Conservation (phyloP, 1,139 yeast genomes). For the Hemisphaericaspora subhashii region DNA sequence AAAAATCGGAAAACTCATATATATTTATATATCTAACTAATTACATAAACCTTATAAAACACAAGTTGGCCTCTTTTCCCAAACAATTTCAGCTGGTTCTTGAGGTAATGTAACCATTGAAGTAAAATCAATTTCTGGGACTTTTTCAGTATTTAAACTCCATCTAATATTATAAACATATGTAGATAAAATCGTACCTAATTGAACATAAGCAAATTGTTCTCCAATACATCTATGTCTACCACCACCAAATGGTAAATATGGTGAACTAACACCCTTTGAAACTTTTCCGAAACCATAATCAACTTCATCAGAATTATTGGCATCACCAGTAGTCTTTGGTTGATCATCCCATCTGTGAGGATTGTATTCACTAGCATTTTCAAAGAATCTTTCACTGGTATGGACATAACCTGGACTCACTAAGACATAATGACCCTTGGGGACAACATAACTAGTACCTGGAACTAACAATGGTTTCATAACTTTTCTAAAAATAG, state of each 20-base stretch:
- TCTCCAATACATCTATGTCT: constrained; percentile 99
- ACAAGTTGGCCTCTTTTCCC: constrained; percentile 62
- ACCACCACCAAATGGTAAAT: constrained; percentile 98
- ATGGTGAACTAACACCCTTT: constrained; percentile 94
- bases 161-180: constrained; percentile 77
- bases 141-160: constrained; percentile 58
- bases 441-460: constrained; percentile 79
- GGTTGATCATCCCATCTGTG: constrained; percentile 73
- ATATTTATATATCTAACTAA: no score
- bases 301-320: constrained; percentile 59
- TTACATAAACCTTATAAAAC: constrained; percentile 24
- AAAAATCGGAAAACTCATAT: no score
- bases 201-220: constrained; percentile 93
- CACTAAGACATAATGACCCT: constrained; percentile 85
- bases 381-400: constrained; percentile 74
- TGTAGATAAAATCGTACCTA: constrained; percentile 80
- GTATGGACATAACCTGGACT: constrained; percentile 92
- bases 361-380: constrained; percentile 71
- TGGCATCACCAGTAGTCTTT: constrained; percentile 35
- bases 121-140: constrained; percentile 82
- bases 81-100: constrained; percentile 73
- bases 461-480: constrained; percentile 78
- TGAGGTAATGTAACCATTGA: constrained; percentile 92
- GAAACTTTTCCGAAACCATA: constrained; percentile 95
- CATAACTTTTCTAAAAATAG: constrained; percentile 89